These are phyloP conservation scores for Pseudomonodictys pantanalensis DNA, from an alignment of 495 filamentous ascomycete species.

Conservation along the genomic window DNA sequence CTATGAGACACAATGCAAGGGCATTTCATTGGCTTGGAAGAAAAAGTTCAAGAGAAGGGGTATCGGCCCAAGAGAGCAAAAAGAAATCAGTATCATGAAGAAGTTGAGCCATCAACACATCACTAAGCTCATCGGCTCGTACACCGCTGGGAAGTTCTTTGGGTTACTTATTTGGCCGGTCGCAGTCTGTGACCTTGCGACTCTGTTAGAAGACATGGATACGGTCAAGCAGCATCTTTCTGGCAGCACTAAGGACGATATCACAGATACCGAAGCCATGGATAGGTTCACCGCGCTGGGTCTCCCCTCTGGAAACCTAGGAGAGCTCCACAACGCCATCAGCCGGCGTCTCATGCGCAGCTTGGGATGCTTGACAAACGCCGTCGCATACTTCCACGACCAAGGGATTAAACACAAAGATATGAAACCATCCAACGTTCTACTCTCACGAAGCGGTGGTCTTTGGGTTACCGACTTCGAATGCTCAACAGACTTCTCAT, in stretches of 20 bases:
- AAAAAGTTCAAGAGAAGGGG: slow-evolving; percentile 14
- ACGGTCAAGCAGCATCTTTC: too few species aligned
- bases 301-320: background rate
- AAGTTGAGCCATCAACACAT: slow-evolving; percentile 26
- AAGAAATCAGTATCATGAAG: slow-evolving; percentile 30
- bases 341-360: background rate
- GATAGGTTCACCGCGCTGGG: background rate
- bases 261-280: too few species aligned
- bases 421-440: slow-evolving; percentile 29
- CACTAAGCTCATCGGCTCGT: slow-evolving; percentile 23
- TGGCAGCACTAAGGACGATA: too few species aligned
- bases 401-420: slow-evolving; percentile 28
- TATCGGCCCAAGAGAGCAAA: slow-evolving; percentile 16
- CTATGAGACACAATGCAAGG: slow-evolving; percentile 25
- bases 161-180: slow-evolving; percentile 27
- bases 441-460: slow-evolving; percentile 14
- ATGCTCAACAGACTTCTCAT: slow-evolving; percentile 27
- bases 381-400: slow-evolving; percentile 26
- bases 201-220: slow-evolving; percentile 28
- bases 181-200: slow-evolving; percentile 26
- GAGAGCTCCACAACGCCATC: background rate
- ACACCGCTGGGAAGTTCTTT: slow-evolving; percentile 27
- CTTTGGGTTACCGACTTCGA: slow-evolving; percentile 32
- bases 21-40: slow-evolving; percentile 27
- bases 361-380: slow-evolving; percentile 15